phyloP scores from a whole-genome alignment of 2,329 filamentous ascomycete genomes.

The Sporothrix humicola region DNA sequence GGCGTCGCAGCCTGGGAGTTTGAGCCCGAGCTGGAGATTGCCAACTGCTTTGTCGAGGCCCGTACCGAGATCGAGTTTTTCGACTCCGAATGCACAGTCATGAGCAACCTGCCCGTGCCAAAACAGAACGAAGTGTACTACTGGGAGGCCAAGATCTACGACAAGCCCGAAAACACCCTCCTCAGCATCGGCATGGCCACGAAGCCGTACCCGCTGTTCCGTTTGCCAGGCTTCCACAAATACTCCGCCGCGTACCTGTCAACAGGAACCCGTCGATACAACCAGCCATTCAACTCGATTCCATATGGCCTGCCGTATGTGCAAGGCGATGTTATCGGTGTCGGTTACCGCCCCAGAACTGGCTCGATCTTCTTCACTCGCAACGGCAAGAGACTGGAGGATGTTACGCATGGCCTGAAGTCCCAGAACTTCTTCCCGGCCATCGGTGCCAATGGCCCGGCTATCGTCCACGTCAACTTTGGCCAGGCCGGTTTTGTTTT shows the following conservation, averaged over 20 bases:
- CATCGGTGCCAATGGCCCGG: constrained; percentile 93
- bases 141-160: constrained; percentile 98
- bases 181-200: constrained; percentile 94
- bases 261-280: constrained; percentile 82
- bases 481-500: constrained; percentile 98
- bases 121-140: constrained; percentile 99
- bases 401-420: constrained; percentile 91
- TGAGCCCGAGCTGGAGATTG: constrained; percentile 97
- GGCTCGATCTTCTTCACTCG: constrained; percentile 97
- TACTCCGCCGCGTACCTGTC: constrained; percentile 91
- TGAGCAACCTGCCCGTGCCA: constrained; percentile 93
- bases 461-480: constrained; percentile 93
- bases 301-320: constrained; percentile 83
- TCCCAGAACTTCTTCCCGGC: constrained; percentile 97
- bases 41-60: constrained; percentile 96
- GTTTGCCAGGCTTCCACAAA: constrained; percentile 92
- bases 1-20: constrained; percentile 99
- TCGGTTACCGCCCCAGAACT: constrained; percentile 91
- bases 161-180: constrained; percentile 87
- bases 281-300: constrained; percentile 85
- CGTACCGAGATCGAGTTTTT: constrained; percentile 99
- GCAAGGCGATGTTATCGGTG: constrained; percentile 94
- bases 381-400: constrained; percentile 96
- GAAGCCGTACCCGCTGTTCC: constrained; percentile 94
- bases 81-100: constrained; percentile 95